phyloP scores from a whole-genome alignment of 495 filamentous ascomycete species.

The Xylaria curta region DNA sequence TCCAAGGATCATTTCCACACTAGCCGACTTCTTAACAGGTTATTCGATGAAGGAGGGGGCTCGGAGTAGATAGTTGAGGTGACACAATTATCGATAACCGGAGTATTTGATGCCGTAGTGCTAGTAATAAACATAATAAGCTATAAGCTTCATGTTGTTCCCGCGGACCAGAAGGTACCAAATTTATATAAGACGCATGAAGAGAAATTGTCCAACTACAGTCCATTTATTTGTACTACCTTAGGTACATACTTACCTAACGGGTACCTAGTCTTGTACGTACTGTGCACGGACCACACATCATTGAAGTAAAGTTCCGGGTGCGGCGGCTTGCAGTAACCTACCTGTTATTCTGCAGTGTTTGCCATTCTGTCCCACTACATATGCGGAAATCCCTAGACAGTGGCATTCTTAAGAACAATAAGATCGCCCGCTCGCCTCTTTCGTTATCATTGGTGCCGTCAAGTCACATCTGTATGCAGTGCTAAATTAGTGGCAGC shows the following conservation, averaged over 20 bases:
- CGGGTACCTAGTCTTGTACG: no score
- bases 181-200: neutral
- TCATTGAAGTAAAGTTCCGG: conserved; percentile 8
- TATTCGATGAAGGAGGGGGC: neutral
- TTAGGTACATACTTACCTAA: no score
- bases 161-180: neutral
- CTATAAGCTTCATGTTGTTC: neutral
- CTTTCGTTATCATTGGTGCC: neutral
- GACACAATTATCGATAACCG: neutral
- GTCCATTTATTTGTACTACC: no score
- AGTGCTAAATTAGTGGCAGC: neutral
- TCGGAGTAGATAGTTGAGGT: neutral
- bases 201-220: neutral
- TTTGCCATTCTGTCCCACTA: conserved; percentile 20
- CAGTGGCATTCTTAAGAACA: conserved; percentile 21
- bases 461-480: conserved; percentile 9
- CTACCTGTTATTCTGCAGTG: neutral
- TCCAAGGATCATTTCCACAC: neutral
- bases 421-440: neutral
- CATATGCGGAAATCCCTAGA: conserved; percentile 14
- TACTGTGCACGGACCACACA: conserved; percentile 4
- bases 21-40: neutral
- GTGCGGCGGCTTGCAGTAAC: neutral
- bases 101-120: neutral
- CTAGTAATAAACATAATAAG: neutral